Conservation (phyloP, 805 yeast genomes). For the Lachancea sp. region DNA sequence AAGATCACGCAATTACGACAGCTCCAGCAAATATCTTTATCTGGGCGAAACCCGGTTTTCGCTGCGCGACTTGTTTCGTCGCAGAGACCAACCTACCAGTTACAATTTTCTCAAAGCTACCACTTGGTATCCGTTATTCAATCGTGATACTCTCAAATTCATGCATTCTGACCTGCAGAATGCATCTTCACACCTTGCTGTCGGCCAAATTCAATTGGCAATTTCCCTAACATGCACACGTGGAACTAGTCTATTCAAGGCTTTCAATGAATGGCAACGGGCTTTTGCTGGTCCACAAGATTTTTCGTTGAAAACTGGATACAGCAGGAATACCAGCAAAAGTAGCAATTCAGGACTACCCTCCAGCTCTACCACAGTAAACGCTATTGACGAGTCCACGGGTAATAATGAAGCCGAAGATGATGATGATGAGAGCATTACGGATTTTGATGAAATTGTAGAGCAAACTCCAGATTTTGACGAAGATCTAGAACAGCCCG, state of each 20-base stretch:
- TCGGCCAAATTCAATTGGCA: conserved; percentile 25
- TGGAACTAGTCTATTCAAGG: conserved; percentile 17
- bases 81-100: conserved; percentile 14
- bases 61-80: conserved; percentile 24
- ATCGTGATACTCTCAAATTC: conserved; percentile 13
- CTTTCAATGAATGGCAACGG: conserved; percentile 20
- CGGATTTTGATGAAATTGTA: conserved; percentile 5
- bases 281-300: neutral
- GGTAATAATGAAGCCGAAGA: neutral
- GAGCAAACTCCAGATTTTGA: neutral
- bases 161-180: conserved; percentile 1
- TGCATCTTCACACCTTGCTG: conserved; percentile 8
- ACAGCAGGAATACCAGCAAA: neutral
- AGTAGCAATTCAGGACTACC: neutral
- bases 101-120: conserved; percentile 18
- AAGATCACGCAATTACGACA: conserved; percentile 3
- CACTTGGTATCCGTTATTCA: conserved; percentile 26
- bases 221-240: conserved; percentile 17
- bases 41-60: conserved; percentile 30
- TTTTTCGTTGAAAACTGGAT: neutral
- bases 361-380: conserved; percentile 1
- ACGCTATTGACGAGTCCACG: too few species aligned
- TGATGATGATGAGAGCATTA: conserved; percentile 2
- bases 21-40: conserved; percentile 19
- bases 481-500: conserved; percentile 3